Conservation (phyloP, 345 rosid genomes). For the Aquilaria malaccensis region DNA sequence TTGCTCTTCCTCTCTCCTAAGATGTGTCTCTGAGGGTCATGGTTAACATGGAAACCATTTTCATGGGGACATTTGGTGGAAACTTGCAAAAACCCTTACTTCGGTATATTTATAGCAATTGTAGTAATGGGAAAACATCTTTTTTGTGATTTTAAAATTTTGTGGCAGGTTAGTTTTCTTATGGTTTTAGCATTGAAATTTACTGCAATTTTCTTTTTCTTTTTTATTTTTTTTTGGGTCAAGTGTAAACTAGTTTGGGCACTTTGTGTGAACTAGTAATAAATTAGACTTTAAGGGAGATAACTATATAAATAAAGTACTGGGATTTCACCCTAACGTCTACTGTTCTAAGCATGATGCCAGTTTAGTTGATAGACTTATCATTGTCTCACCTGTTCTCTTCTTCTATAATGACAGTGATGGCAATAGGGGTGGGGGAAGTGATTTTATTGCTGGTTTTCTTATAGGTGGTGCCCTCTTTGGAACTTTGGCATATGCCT, state of each 20-base stretch:
- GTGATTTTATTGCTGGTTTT: slow-evolving; percentile 83
- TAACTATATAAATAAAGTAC: not conserved
- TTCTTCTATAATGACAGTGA: slow-evolving; percentile 30
- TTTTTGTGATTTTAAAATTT: too few species aligned
- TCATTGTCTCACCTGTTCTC: not conserved
- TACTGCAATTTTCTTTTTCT: not conserved
- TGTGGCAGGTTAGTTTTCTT: too few species aligned
- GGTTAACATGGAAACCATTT: too few species aligned
- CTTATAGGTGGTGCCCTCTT: slow-evolving; percentile 81
- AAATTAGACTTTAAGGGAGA: not conserved
- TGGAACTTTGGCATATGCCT: slow-evolving; percentile 71
- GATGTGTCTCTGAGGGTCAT: too few species aligned
- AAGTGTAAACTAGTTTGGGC: not conserved
- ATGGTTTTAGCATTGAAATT: too few species aligned
- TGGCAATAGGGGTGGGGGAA: slow-evolving; percentile 45
- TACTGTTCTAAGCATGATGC: not conserved
- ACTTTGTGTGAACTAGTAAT: too few species aligned
- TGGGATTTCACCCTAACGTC: too few species aligned
- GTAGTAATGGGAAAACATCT: too few species aligned
- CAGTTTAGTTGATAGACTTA: not conserved
- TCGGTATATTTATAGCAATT: too few species aligned
- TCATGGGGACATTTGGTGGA: too few species aligned
- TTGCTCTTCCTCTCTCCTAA: too few species aligned
- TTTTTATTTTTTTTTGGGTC: not conserved
- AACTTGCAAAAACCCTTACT: too few species aligned